phyloP scores from a whole-genome alignment of 1,284 basidiomycete species.

The Leccinum fallax region DNA sequence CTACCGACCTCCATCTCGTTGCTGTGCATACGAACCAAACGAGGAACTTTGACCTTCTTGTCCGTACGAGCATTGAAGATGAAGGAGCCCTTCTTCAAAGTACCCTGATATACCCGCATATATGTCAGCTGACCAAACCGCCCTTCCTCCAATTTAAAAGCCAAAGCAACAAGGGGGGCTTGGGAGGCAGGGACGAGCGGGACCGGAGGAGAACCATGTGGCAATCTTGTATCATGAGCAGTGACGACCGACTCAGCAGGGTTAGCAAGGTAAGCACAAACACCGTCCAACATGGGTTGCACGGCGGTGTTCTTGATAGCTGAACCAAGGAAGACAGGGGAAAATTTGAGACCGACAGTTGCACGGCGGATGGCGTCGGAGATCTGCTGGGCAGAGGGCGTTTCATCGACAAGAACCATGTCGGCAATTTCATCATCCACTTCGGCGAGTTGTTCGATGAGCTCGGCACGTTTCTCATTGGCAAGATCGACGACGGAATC shows the following conservation, averaged over 20 bases:
- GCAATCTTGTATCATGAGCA: constrained; percentile 83
- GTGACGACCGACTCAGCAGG: constrained; percentile 81
- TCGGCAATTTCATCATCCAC: constrained; percentile 96
- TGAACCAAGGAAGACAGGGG: constrained; percentile 96
- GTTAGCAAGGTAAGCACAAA: constrained; percentile 94
- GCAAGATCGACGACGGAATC: constrained; percentile 72
- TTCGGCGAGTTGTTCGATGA: constrained; percentile 95
- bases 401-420: constrained; percentile 85
- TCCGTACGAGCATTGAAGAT: constrained; percentile 96
- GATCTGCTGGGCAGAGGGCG: constrained; percentile 75
- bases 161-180: constrained; percentile 91
- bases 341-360: constrained; percentile 89
- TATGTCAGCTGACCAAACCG: constrained; percentile 98
- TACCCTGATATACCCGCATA: constrained; percentile 98
- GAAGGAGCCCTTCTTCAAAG: constrained; percentile 79
- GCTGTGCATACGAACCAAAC: constrained; percentile 97
- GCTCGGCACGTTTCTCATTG: constrained; percentile 82
- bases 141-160: constrained; percentile 99
- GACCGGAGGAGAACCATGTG: constrained; percentile 67
- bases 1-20: constrained; percentile 92
- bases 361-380: constrained; percentile 87
- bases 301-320: constrained; percentile 98
- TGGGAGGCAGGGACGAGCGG: constrained; percentile 78
- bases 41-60: constrained; percentile 98
- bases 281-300: constrained; percentile 92